phyloP scores from a whole-genome alignment of 345 rosid genomes.

The Citrus mangshanensis region DNA sequence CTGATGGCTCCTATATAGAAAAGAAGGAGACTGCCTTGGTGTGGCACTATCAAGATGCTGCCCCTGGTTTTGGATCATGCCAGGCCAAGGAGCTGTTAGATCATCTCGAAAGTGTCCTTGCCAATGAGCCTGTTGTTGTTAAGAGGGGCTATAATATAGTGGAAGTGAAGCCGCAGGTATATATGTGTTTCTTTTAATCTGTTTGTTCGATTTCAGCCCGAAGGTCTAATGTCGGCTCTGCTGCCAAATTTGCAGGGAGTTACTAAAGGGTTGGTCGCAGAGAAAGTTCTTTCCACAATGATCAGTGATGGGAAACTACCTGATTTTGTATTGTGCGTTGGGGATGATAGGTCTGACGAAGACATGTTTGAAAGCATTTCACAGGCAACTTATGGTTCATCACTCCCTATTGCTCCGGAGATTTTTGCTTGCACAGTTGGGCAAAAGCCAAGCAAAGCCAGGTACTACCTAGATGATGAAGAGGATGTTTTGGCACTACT shows the following conservation, averaged over 20 bases:
- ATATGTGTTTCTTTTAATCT: neutral
- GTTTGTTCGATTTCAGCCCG: neutral
- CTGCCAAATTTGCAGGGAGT: slow-evolving; percentile 38
- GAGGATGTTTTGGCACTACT: slow-evolving; percentile 39
- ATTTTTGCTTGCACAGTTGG: slow-evolving; percentile 61
- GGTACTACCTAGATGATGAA: slow-evolving; percentile 52
- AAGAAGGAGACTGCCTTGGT: slow-evolving; percentile 63
- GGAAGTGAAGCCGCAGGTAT: slow-evolving; percentile 70
- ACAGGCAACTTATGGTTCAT: slow-evolving; percentile 21
- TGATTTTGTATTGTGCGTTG: slow-evolving; percentile 55
- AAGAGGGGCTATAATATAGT: slow-evolving; percentile 59
- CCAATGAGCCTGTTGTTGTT: slow-evolving; percentile 60
- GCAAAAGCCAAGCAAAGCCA: slow-evolving; percentile 62
- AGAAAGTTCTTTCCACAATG: slow-evolving; percentile 42
- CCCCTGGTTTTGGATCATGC: slow-evolving; percentile 56
- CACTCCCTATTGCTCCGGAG: slow-evolving; percentile 34
- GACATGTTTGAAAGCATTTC: slow-evolving; percentile 62
- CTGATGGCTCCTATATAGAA: slow-evolving; percentile 70
- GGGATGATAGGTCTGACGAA: slow-evolving; percentile 67
- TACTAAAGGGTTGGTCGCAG: slow-evolving; percentile 48
- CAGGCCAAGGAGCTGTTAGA: slow-evolving; percentile 65
- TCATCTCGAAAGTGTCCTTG: slow-evolving; percentile 64
- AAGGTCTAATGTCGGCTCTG: neutral
- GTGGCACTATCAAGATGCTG: slow-evolving; percentile 72
- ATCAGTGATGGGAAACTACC: slow-evolving; percentile 34